phyloP scores from a whole-genome alignment of 345 rosid species.

The Eucalyptus microcorys region DNA sequence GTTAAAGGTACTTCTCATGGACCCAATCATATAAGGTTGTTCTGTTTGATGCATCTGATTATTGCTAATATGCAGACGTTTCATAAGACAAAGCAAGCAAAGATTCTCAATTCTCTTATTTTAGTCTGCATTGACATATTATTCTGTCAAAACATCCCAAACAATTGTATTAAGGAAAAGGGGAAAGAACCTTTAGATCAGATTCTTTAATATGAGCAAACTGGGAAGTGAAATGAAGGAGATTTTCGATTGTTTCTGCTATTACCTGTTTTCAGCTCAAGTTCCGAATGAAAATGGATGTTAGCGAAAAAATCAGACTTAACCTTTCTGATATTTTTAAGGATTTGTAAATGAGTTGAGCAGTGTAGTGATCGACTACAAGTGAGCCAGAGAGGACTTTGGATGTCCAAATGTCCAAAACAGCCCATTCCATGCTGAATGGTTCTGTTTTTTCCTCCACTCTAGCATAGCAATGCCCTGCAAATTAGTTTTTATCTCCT shows the following conservation, averaged over 20 bases:
- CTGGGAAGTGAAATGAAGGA: neutral
- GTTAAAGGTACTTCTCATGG: slow-evolving; percentile 40
- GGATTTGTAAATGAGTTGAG: neutral
- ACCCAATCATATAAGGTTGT: neutral
- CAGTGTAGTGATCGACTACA: neutral
- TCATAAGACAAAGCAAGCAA: neutral
- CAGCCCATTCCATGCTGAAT: neutral
- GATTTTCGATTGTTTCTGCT: neutral
- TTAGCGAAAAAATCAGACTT: neutral
- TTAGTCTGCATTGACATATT: neutral
- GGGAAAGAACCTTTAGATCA: neutral
- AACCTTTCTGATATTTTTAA: neutral
- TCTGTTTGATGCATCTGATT: neutral
- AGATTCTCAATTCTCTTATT: neutral
- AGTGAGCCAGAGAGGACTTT: neutral
- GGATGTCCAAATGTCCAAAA: neutral
- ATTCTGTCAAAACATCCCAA: neutral
- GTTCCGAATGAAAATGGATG: neutral
- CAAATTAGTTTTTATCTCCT: neutral
- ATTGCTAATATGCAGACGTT: neutral
- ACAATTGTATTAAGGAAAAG: neutral
- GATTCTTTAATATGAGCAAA: neutral
- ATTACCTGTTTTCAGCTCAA: neutral
- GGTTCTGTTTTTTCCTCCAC: neutral
- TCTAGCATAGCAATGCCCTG: neutral